Evolutionary conservation across 257 asterid species (phyloP).

Genomic region (Paraleonurus japonicus): DNA sequence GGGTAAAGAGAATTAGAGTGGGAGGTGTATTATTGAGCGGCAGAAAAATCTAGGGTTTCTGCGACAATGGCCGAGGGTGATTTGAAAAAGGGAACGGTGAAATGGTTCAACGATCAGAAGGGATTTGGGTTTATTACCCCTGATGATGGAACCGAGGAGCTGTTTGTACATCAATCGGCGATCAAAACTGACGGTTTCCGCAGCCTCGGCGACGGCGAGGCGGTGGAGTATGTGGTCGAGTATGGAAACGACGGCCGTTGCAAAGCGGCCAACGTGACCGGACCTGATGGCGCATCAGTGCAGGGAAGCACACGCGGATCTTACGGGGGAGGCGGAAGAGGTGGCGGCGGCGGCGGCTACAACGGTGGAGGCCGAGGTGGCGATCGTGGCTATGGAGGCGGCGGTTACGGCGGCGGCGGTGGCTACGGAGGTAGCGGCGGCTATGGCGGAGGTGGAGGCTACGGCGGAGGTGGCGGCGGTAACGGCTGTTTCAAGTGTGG

Average conservation of each 20-base stretch:
- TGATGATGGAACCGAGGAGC: slow-evolving; percentile 74
- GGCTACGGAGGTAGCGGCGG: slow-evolving; percentile 24
- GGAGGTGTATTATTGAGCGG: not conserved
- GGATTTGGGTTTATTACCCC: slow-evolving; percentile 91
- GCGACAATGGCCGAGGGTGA: slow-evolving; percentile 40
- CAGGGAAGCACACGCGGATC: slow-evolving; percentile 50
- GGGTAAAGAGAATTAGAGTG: not conserved
- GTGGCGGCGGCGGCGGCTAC: slow-evolving; percentile 31
- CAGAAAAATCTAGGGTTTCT: slow-evolving; percentile 39
- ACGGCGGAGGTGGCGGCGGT: slow-evolving; percentile 34
- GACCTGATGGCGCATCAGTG: slow-evolving; percentile 51
- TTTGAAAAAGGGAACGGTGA: slow-evolving; percentile 59
- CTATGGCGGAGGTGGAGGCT: slow-evolving; percentile 22
- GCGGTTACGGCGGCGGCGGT: slow-evolving; percentile 28
- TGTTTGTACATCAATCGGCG: slow-evolving; percentile 78
- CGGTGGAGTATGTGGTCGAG: slow-evolving; percentile 62
- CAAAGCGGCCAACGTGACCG: slow-evolving; percentile 59
- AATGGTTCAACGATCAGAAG: slow-evolving; percentile 84
- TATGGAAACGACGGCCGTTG: slow-evolving; percentile 53
- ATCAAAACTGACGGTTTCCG: slow-evolving; percentile 73
- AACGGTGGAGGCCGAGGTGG: slow-evolving; percentile 34
- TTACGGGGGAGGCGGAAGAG: slow-evolving; percentile 19
- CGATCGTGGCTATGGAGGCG: slow-evolving; percentile 19
- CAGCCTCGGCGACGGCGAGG: slow-evolving; percentile 70
- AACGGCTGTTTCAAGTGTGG: slow-evolving; percentile 40